Base-by-base conservation (phyloP, 306 rosid genomes). In the Prosopis cineraria region DNA sequence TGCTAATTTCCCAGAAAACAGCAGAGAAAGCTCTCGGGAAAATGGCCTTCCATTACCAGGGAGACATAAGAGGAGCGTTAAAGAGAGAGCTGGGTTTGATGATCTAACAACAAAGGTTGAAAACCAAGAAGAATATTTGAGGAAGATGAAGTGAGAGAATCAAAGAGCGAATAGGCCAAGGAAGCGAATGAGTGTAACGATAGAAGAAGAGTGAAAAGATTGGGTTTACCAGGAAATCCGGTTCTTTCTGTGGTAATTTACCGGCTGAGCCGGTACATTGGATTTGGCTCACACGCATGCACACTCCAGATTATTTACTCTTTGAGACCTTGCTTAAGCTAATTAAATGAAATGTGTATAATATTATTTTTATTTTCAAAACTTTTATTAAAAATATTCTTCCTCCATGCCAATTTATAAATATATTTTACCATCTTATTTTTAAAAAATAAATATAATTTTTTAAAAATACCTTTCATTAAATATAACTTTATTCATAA, bases 181-280 rank as follows among this genome's bases (percentile, higher is more conserved):
- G 70, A 52, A 44, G 25, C 27, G 58, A 43, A 69, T 11, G 58
- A 44, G 72, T 19, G 70, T 40, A 24, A 73, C 78, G 82, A 83
- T 29, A 67, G 70, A 52, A 63, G 70, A 45, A 24, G 64, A 2
- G 72, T 22, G 13, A 69, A 68, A 45, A 59, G 81, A 59, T 72
- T 58, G 83, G 80, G 80, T 43, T 53, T 83, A 85, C 89, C 79
- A 52, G 77, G 4, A 84, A 73, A 79, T 84, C 81, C 78, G 74
- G 81, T 79, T 74, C 45, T 55, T 43, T 20, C 43, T 40, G 20
- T 27, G 7, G 24, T 50, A 20, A 75, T 70, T 76, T 69, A 81
- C 90, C 68, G 75, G 84, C 52, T 70, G 17, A 78, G 11, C 27
- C 73, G 79, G 81, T 85, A 10, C 6, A 5, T 37, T 67, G 52